These are phyloP conservation scores for Gossypium trilobum DNA, from an alignment of 441 rosid species.

Conservation along the genomic window DNA sequence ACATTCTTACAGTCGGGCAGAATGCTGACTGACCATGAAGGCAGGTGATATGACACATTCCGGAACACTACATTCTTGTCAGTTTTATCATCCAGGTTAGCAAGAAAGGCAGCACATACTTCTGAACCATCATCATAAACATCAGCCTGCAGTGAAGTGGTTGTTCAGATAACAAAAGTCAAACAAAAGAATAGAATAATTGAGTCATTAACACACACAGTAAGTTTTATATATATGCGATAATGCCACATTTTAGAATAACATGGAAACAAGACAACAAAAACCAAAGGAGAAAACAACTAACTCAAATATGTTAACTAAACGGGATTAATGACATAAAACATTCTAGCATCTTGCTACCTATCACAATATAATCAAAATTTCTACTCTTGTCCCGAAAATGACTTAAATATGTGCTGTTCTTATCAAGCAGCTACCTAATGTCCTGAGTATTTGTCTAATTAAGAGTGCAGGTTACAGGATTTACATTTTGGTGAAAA, in stretches of 20 bases:
- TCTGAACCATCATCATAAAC: conserved; percentile 64
- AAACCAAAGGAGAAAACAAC: background rate
- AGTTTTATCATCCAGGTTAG: conserved; percentile 65
- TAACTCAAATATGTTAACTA: background rate
- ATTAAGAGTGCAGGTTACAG: background rate
- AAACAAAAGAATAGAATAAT: background rate
- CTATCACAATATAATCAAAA: background rate
- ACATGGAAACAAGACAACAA: background rate
- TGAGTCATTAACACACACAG: background rate
- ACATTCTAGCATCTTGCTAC: background rate
- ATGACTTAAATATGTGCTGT: background rate
- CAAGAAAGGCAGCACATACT: conserved; percentile 73
- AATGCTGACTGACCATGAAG: conserved; percentile 97
- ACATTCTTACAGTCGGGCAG: conserved; percentile 86
- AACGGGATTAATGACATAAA: background rate
- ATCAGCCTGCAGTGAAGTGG: conserved; percentile 51
- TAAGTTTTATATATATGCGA: background rate
- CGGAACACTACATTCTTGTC: conserved; percentile 52
- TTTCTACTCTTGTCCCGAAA: background rate
- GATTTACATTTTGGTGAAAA: background rate
- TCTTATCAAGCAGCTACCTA: background rate
- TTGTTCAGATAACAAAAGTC: background rate
- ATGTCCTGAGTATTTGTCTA: background rate
- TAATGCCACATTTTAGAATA: background rate
- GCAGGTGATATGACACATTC: conserved; percentile 59